phyloP scores from a whole-genome alignment of 257 asterid species.

The Jacaranda copaia region DNA sequence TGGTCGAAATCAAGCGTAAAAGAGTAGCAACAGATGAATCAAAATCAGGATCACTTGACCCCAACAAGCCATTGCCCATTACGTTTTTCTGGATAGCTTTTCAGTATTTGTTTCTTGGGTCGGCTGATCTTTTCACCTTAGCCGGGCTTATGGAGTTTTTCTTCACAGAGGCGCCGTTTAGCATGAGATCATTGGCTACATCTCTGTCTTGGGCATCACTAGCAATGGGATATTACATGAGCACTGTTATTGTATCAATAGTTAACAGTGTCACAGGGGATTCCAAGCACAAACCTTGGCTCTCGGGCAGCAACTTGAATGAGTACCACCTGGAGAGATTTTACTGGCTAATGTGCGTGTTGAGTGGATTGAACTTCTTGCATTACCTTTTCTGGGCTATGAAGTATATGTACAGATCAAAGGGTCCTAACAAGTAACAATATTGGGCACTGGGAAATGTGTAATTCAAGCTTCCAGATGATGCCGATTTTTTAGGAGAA shows the following conservation, averaged over 20 bases:
- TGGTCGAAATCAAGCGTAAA: constrained; percentile 81
- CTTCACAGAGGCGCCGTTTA: constrained; percentile 88
- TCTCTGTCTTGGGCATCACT: constrained; percentile 86
- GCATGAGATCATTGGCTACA: constrained; percentile 90
- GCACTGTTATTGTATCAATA: constrained; percentile 72
- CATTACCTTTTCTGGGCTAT: constrained; percentile 84
- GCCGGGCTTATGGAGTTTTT: constrained; percentile 91
- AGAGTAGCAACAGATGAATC: constrained; percentile 42
- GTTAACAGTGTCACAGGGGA: constrained; percentile 68
- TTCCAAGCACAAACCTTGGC: constrained; percentile 65
- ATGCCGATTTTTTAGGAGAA: background rate
- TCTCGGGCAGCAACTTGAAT: constrained; percentile 70
- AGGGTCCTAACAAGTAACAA: constrained; percentile 22
- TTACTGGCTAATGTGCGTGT: constrained; percentile 87
- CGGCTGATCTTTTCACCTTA: constrained; percentile 88
- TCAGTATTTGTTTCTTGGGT: constrained; percentile 84
- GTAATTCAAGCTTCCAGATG: background rate
- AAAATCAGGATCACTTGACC: constrained; percentile 41
- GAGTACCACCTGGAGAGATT: constrained; percentile 71
- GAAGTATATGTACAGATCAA: constrained; percentile 69
- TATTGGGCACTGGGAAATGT: background rate
- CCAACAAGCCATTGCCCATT: constrained; percentile 65
- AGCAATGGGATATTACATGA: constrained; percentile 87
- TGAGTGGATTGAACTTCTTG: constrained; percentile 80
- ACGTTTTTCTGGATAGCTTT: constrained; percentile 87